Percentiles rank a stretch among this genome's conserved stretches.
Evolutionary conservation across 2,329 filamentous ascomycete species (phyloP).

Genomic region (Arachnomyces sp.): DNA sequence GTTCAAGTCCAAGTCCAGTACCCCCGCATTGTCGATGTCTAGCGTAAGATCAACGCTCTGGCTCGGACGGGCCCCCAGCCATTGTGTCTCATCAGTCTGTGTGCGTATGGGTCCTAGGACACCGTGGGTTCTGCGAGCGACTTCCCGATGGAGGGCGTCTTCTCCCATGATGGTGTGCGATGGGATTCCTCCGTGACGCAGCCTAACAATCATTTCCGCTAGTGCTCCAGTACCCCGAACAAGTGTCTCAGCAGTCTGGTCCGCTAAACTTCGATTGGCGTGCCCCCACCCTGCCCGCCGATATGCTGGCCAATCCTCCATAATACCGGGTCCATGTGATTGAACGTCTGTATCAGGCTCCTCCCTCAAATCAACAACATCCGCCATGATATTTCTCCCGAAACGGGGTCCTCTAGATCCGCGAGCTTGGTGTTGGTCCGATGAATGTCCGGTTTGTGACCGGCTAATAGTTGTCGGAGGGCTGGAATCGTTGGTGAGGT

Average conservation of each 20-base stretch:
- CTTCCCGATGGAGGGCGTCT: constrained; percentile 15
- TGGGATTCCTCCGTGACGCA: constrained; percentile 4
- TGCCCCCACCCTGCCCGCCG: too few species aligned
- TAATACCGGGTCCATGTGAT: too few species aligned
- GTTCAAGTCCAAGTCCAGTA: constrained; percentile 19
- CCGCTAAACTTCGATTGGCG: too few species aligned
- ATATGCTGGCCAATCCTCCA: too few species aligned
- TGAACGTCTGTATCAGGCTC: constrained; percentile 10
- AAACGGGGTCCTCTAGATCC: constrained; percentile 26
- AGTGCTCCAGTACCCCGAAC: too few species aligned
- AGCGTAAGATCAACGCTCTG: constrained; percentile 19
- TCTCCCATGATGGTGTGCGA: constrained; percentile 3
- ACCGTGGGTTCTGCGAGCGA: constrained; percentile 14
- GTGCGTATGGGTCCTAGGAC: constrained; percentile 6
- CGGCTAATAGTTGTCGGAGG: constrained; percentile 9
- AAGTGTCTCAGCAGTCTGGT: too few species aligned
- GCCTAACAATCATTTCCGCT: constrained; percentile 9
- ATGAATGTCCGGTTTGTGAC: too few species aligned
- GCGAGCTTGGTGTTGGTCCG: constrained; percentile 3
- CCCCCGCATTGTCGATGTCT: constrained; percentile 18
- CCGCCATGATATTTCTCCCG: constrained; percentile 28
- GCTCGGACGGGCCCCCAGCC: constrained; percentile 16
- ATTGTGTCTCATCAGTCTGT: constrained; percentile 15
- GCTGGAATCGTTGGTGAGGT: constrained; percentile 40
- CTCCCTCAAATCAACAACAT: constrained; percentile 35